Evolutionary conservation across 2,329 filamentous ascomycete species (phyloP).

Genomic region (Lachnellula arida): DNA sequence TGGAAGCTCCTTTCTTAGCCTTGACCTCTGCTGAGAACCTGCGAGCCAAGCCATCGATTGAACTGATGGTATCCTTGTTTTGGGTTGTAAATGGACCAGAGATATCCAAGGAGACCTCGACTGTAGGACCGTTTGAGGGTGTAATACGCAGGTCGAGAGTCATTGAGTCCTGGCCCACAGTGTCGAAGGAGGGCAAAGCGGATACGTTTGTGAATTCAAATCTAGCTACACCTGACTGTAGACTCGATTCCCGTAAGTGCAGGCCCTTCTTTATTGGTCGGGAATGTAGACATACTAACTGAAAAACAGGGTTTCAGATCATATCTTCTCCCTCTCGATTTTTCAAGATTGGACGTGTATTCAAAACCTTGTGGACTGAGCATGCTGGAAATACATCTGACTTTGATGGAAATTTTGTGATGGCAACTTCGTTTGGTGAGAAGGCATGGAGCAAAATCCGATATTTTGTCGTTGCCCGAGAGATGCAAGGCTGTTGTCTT

Average conservation of each 20-base stretch:
- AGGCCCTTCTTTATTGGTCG: not conserved
- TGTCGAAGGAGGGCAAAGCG: not conserved
- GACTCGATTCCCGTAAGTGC: not conserved
- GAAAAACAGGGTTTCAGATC: not conserved
- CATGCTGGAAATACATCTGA: slow-evolving; percentile 7
- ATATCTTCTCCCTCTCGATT: slow-evolving; percentile 6
- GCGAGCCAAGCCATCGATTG: not conserved
- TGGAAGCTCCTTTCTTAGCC: not conserved
- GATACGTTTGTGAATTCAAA: not conserved
- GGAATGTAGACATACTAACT: not conserved
- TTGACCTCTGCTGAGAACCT: not conserved
- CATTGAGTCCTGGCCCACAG: too few relatives aligned
- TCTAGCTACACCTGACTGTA: not conserved
- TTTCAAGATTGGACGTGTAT: slow-evolving; percentile 13
- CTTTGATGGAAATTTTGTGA: not conserved
- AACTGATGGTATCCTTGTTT: not conserved
- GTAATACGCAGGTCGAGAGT: not conserved
- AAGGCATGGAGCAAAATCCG: slow-evolving; percentile 5
- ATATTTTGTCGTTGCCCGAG: slow-evolving; percentile 12
- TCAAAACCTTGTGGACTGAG: slow-evolving; percentile 13
- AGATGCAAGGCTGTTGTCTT: slow-evolving; percentile 2
- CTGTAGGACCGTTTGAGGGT: not conserved
- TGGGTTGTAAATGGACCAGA: not conserved
- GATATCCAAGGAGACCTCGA: not conserved
- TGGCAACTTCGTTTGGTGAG: not conserved